Conservation (phyloP, 768 basidiomycete genomes). For the Tricholomella constricta region DNA sequence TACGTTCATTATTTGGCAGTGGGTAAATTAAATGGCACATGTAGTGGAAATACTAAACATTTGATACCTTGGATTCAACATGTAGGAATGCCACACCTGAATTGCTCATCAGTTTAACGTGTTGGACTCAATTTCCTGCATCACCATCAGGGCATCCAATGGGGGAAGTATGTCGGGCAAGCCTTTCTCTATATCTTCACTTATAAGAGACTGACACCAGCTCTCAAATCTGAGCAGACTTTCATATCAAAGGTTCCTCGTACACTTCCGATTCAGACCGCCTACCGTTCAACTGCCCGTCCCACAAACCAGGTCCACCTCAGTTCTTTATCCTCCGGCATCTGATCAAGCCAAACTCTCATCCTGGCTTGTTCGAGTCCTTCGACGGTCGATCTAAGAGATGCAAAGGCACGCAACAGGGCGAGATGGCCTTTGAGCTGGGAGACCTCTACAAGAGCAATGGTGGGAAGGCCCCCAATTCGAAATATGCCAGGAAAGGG, state of each 20-base stretch:
- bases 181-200: conserved; percentile 4
- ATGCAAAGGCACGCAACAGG: conserved; percentile 33
- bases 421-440: conserved; percentile 32
- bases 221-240: neutral
- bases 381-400: conserved; percentile 29
- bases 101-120: neutral
- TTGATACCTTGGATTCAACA: conserved; percentile 17
- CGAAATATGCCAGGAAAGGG: too few relatives aligned
- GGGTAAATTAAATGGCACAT: too few relatives aligned
- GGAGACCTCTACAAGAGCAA: neutral
- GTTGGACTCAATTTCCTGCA: neutral
- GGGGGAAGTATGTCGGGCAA: conserved; percentile 32
- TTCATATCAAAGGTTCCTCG: neutral
- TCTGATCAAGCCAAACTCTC: neutral
- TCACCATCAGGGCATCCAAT: conserved; percentile 39
- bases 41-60: neutral
- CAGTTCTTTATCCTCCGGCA: conserved; percentile 25
- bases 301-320: conserved; percentile 40
- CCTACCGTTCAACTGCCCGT: conserved; percentile 38
- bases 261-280: conserved; percentile 13
- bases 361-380: neutral
- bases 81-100: conserved; percentile 19
- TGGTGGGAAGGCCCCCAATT: too few relatives aligned
- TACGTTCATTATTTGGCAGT: neutral
- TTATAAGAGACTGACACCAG: conserved; percentile 1